Evolutionary conservation across 768 basidiomycete species (phyloP).

Genomic region (Boletus coccyginus): DNA sequence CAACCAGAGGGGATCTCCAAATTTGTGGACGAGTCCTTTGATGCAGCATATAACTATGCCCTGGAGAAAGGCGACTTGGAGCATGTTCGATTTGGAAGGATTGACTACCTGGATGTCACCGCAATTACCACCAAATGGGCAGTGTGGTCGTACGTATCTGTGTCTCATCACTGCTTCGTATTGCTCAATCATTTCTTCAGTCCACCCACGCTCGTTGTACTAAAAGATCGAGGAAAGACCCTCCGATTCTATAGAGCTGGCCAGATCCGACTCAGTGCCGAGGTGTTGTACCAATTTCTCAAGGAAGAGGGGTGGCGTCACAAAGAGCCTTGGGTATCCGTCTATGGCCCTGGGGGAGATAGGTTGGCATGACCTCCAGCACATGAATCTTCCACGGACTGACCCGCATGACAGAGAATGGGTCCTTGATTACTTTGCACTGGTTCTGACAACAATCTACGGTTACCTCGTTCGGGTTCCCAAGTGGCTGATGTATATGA

Average conservation of each 20-base stretch:
- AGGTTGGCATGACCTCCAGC: constrained; percentile 41
- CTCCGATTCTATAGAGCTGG: constrained; percentile 79
- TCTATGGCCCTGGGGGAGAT: constrained; percentile 74
- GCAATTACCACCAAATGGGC: constrained; percentile 81
- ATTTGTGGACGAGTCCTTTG: constrained; percentile 70
- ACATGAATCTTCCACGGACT: constrained; percentile 1
- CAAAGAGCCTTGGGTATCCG: constrained; percentile 65
- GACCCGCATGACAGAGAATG: constrained; percentile 51
- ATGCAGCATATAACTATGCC: constrained; percentile 67
- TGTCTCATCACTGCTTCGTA: not conserved
- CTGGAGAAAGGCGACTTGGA: constrained; percentile 58
- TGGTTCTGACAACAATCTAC: constrained; percentile 50
- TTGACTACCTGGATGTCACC: constrained; percentile 87
- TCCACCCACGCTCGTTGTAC: constrained; percentile 71
- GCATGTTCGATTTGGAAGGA: constrained; percentile 76
- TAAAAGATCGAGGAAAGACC: constrained; percentile 67
- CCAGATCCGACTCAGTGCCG: constrained; percentile 57
- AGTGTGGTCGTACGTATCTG: constrained; percentile 69
- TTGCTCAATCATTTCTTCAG: constrained; percentile 36
- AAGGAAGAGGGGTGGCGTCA: constrained; percentile 58
- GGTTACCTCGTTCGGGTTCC: constrained; percentile 53
- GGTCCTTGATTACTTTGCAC: constrained; percentile 58
- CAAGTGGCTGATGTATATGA: constrained; percentile 66
- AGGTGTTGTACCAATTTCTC: constrained; percentile 64
- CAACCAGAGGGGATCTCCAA: constrained; percentile 66